Evolutionary conservation across 176 grass and related monocot species (phyloP), one percentile per base, ranked within the genome.

Genomic region (Paspalum notatum): DNA sequence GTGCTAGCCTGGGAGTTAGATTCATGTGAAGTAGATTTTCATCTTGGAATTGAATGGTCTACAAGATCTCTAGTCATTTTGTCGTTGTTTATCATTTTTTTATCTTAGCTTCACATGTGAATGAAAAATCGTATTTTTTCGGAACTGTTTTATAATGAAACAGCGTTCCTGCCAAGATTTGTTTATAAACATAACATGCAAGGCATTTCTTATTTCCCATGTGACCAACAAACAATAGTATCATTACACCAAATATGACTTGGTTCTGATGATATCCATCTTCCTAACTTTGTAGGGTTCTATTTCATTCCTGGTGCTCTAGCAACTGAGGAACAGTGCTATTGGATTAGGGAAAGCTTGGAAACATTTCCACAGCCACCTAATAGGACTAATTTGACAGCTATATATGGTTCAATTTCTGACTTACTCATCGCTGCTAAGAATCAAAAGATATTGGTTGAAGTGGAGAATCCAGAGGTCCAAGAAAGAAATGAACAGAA

Each of bases 301-400:
- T 94, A 91, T 85, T 94, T 97, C 74, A 94, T 97, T 51, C 91
- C 94, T 43, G 78, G 62, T 74, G 91, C 87, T 75, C 78, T 97
- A 41, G 81, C 91, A 27, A 74, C 61, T 15, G 89, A 80, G 48
- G 85, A 97, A 75, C 94, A 97, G 54, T 94, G 91, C 77, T 82
- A 82, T 72, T 94, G 91, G 94, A 87, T 97, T 43, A 88, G 89
- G 71, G 87, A 94, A 72, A 97, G 94, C 83, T 88, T 97, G 71
- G 76, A 74, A 54, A 86, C 80, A 66, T 97, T 97, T 76, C 94
- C 91, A 27, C 91, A 97, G 49, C 94, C 94, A 54, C 94, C 94
- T 75, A 97, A 94, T 68, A 91, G 89, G 82, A 97, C 94, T 46
- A 97, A 88, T 81, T 79, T 92, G 66, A 90, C 89, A 59, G 87